Base-by-base conservation (phyloP, 148 eudicot genomes). In the Rhododendron mucronatum region DNA sequence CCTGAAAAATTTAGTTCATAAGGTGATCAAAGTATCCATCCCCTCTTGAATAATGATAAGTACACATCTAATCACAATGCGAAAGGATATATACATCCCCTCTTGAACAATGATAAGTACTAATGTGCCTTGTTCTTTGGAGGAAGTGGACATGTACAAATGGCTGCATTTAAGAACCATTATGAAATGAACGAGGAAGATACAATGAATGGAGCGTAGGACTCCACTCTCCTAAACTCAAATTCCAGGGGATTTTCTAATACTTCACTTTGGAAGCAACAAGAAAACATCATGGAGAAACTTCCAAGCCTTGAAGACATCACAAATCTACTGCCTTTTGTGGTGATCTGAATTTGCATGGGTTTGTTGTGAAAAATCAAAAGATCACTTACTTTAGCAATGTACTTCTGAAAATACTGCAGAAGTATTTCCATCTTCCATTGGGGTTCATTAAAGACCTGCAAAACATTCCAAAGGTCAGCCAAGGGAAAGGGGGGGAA, bases 381-480 rank as follows among this genome's bases (percentile, higher is more conserved):
- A 0, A 55, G 28, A 37, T 16, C 67, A 84, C 91, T 87, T 90
- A 94, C 99, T 91, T 94, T 97, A 79, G 96, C 91, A 74, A 88
- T 89, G 83, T 94, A 97, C 90, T 95, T 97, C 83, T 87, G 92
- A 84, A 97, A 90, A 88, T 91, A 95, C 78, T 95, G 92, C 85
- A 93, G 84, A 84, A 95, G 82, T 55, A 97, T 87, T 55, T 95
- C 92, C 90, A 97, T 91, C 93, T 93, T 95, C 94, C 89, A 83
- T 88, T 90, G 90, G 83, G 95, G 95, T 55, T 90, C 93, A 85
- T 92, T 92, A 74, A 97, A 92, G 51, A 83, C 98, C 99, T 97
- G 92, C 55, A 85, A 88, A 83, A 51, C 86, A 81, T 84, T 71
- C 76, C 47, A 48, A 88, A 79, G 48, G 28, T 84, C 74, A 78